Evolutionary conservation across 2,329 filamentous ascomycete genomes (phyloP), one percentile per base, ranked within the genome.

Genomic region (Pseudogymnoascus sp.): DNA sequence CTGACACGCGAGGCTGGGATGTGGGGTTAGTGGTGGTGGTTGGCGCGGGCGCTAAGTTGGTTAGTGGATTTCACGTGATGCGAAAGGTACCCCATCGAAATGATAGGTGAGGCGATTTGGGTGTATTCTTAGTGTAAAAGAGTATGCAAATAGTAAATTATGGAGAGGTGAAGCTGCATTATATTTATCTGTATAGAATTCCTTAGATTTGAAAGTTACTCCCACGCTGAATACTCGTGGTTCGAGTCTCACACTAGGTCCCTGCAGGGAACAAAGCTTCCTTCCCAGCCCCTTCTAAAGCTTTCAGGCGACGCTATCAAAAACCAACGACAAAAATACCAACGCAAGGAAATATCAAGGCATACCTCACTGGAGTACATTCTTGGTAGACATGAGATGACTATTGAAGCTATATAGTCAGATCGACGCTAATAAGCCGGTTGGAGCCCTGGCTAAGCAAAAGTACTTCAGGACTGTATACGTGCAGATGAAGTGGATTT

Each of bases 1-100:
- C 46, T 56, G 46, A 56, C 46, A 56, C 46, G 46, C 46, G 46
- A 56, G 46, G 46, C 46, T 56, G 46, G 46, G 46, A 56, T 56
- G 46, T 56, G 46, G 46, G 46, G 46, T 26, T 46, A 13, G 15
- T 23, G 44, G 5, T 17, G 23, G 26, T 29, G 44, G 42, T 46
- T 26, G 46, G 42, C 7, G 46, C 46, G 46, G 46, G 26, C 46
- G 46, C 46, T 56, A 56, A 33, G 1, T 13, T 33, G 9, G 29
- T 33, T 56, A 56, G 26, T 56, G 46, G n/a, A 4, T 11, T 56
- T 56, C 46, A 56, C 26, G 46, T 53, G 46, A 53, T 53, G n/a
- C 4, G 13, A 33, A 15, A 31, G 46, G 46, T 53, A 53, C 46
- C 46, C 13, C 15, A 10, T 53, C 6, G 26, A 53, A 31, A 53